Evolutionary conservation across 768 basidiomycete genomes (phyloP).

Genomic region (Tulasnella sp.): DNA sequence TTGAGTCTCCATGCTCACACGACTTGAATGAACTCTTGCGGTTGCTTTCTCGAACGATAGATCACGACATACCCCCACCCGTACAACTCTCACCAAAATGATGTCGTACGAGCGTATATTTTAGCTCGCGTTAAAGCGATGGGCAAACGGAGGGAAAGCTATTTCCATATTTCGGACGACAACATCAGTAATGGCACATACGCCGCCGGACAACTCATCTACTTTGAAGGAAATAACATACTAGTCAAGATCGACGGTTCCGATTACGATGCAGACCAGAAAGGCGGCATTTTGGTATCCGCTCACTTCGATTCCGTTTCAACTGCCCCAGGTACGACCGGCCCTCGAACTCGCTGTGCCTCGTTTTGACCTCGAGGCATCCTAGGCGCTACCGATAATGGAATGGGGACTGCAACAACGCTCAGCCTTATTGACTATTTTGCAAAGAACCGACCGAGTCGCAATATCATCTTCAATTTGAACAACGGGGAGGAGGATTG

Average conservation of each 20-base stretch:
- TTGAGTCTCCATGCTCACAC: background rate
- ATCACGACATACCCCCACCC: constrained; percentile 70
- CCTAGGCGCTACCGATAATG: constrained; percentile 72
- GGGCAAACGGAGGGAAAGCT: constrained; percentile 37
- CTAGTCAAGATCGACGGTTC: constrained; percentile 60
- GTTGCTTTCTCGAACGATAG: constrained; percentile 34
- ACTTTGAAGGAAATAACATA: constrained; percentile 44
- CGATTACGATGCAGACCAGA: constrained; percentile 42
- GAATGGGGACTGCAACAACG: constrained; percentile 64
- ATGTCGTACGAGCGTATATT: constrained; percentile 58
- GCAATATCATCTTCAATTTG: constrained; percentile 74
- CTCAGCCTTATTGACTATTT: constrained; percentile 59
- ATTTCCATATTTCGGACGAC: constrained; percentile 46
- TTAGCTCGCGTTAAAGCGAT: constrained; percentile 51
- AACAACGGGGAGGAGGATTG: constrained; percentile 85
- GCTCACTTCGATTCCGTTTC: constrained; percentile 54
- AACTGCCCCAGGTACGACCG: constrained; percentile 23
- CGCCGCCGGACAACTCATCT: constrained; percentile 50
- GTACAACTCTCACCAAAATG: constrained; percentile 73
- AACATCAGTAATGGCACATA: constrained; percentile 39
- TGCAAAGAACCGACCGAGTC: constrained; percentile 45
- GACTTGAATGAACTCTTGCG: background rate
- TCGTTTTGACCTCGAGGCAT: background rate
- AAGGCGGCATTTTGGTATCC: constrained; percentile 57
- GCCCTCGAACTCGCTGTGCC: constrained; percentile 42